Evolutionary conservation across 768 basidiomycete species (phyloP).

Genomic region (Mycena haematopus): DNA sequence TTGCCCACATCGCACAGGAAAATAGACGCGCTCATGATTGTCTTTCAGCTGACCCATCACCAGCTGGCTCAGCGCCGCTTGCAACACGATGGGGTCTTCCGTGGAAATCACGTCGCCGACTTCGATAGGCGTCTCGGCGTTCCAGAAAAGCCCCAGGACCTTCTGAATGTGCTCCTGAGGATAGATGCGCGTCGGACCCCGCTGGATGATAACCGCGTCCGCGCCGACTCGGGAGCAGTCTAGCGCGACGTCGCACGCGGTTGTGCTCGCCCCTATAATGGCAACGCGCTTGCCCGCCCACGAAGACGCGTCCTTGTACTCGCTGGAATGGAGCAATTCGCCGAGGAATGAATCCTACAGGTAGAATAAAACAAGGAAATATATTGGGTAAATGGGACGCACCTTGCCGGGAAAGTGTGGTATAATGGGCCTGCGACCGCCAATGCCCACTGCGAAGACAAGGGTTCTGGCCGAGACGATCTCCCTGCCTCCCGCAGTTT

Average conservation of each 20-base stretch:
- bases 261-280: slow-evolving; percentile 57
- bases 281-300: slow-evolving; percentile 59
- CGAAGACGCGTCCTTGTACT: slow-evolving; percentile 47
- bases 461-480: slow-evolving; percentile 36
- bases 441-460: slow-evolving; percentile 33
- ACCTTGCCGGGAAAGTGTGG: slow-evolving; percentile 27
- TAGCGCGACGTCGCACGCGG: slow-evolving; percentile 27
- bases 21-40: slow-evolving; percentile 8
- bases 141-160: slow-evolving; percentile 19
- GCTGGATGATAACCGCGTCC: slow-evolving; percentile 43
- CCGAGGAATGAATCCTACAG: slow-evolving; percentile 54
- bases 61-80: slow-evolving; percentile 14
- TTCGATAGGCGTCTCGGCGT: slow-evolving; percentile 19
- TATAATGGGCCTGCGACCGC: slow-evolving; percentile 21
- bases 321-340: slow-evolving; percentile 51
- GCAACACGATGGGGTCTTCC: slow-evolving; percentile 25
- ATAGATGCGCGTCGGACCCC: slow-evolving; percentile 45
- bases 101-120: slow-evolving; percentile 23
- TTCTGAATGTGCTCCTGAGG: slow-evolving; percentile 14
- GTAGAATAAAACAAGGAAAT: neutral
- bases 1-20: neutral
- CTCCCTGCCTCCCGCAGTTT: slow-evolving; percentile 30
- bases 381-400: neutral
- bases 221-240: slow-evolving; percentile 23
- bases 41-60: slow-evolving; percentile 10